phyloP scores from a whole-genome alignment of 2,329 filamentous ascomycete genomes.

The Ramularia collo-cygni region DNA sequence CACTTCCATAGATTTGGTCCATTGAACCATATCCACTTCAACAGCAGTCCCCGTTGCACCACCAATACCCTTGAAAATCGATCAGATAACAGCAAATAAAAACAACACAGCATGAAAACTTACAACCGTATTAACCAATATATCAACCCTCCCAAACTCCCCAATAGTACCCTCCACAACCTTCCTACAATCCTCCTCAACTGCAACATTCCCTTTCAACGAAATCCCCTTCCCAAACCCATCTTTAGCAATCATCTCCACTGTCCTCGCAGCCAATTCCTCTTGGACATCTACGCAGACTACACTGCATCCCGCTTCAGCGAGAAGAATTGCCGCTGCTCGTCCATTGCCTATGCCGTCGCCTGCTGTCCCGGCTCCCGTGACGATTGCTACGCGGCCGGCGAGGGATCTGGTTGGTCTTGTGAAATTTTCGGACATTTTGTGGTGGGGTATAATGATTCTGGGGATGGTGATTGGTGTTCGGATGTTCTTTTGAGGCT shows the following conservation, averaged over 20 bases:
- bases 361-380: slow-evolving; percentile 51
- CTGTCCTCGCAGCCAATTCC: slow-evolving; percentile 47
- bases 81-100: too few species aligned
- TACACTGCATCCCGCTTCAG: slow-evolving; percentile 52
- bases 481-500: neutral
- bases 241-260: slow-evolving; percentile 44
- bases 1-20: slow-evolving; percentile 51
- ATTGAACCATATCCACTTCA: slow-evolving; percentile 53
- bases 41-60: slow-evolving; percentile 54
- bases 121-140: slow-evolving; percentile 57
- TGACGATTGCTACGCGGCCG: slow-evolving; percentile 48
- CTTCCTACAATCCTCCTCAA: slow-evolving; percentile 44
- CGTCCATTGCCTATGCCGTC: slow-evolving; percentile 56
- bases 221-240: slow-evolving; percentile 38
- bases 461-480: too few species aligned
- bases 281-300: slow-evolving; percentile 52
- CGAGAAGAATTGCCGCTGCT: slow-evolving; percentile 53
- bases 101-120: neutral
- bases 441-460: slow-evolving; percentile 1
- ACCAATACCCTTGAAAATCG: slow-evolving; percentile 47
- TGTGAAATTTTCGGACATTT: slow-evolving; percentile 22
- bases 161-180: slow-evolving; percentile 37
- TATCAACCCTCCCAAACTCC: slow-evolving; percentile 52
- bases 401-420: slow-evolving; percentile 36
- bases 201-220: slow-evolving; percentile 49